Conservation (phyloP, 2,329 filamentous ascomycete genomes). For the Ascochyta fabae region DNA sequence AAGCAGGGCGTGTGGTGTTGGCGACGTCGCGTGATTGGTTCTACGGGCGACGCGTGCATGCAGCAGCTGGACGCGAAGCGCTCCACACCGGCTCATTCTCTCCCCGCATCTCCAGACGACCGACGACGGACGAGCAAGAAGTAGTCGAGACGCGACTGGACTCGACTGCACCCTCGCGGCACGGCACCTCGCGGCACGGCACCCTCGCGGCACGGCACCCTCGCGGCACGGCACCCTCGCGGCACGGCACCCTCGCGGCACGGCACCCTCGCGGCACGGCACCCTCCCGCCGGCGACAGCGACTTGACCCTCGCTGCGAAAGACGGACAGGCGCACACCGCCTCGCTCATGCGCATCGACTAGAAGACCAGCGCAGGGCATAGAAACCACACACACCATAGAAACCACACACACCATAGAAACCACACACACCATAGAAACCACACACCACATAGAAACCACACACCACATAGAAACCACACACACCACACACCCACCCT, state of each 20-base stretch:
- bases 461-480: background rate
- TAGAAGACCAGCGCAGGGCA: constrained; percentile 4
- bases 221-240: no score
- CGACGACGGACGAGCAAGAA: background rate
- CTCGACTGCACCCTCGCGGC: background rate
- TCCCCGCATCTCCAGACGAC: constrained; percentile 14
- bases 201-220: no score
- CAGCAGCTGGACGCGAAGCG: constrained; percentile 29
- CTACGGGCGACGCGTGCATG: constrained; percentile 2
- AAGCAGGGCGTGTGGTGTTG: background rate
- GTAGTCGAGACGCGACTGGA: background rate
- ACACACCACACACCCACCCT: background rate
- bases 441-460: background rate
- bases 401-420: background rate
- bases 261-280: no score
- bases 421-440: no score
- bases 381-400: background rate
- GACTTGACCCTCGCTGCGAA: background rate
- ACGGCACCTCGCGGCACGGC: background rate
- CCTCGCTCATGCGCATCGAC: constrained; percentile 24
- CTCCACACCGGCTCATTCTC: constrained; percentile 26
- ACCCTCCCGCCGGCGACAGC: background rate
- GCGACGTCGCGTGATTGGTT: constrained; percentile 27
- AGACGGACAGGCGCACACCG: background rate
- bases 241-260: no score